Base-by-base conservation (phyloP, 176 grass and related monocot species). In the Rhynchospora pubera region DNA sequence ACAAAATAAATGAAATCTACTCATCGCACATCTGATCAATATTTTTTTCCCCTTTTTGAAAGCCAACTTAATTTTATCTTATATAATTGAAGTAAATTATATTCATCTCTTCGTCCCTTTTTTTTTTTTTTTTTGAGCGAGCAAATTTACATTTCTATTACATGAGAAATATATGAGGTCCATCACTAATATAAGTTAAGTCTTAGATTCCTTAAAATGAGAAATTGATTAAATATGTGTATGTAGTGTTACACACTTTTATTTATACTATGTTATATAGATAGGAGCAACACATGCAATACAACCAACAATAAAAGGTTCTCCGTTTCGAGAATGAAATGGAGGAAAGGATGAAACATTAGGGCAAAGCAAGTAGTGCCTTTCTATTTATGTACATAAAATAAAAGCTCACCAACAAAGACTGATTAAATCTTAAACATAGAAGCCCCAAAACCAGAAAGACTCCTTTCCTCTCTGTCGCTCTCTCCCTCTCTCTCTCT, bases 361-460 rank as follows among this genome's bases (percentile, higher is more conserved):
- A 77, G 72, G 72, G 72, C 72, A 70, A 70, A 77, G 47, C 23
- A 67, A 82, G 12, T 50, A n/a, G 9, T 67, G 58, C 43, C 57
- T 82, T 82, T 82, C 79, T 65, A 82, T 66, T 82, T 82, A 62
- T 66, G 61, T 53, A 22, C 60, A 82, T 82, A 82, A 82, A 82
- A 65, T 82, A 82, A 65, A 82, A 28, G 12, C 21, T 32, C 65
- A 69, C 65, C 5, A 32, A 32, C 21, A 51, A 51, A 76, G 5
- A 30, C 12, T 76, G 59, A 28, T 62, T 46, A 52, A 62, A 82
- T 67, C 22, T 46, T 57, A 80, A 82, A 82, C 61, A 44, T 82
- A 51, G 59, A 65, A 81, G 6, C 79, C 59, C 79, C 79, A 62
- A 81, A 81, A 65, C 64, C 79, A 81, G 79, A 81, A 81, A 81